Conservation (phyloP, 768 basidiomycete genomes). For the Rhodosporidiobolus odoratus region DNA sequence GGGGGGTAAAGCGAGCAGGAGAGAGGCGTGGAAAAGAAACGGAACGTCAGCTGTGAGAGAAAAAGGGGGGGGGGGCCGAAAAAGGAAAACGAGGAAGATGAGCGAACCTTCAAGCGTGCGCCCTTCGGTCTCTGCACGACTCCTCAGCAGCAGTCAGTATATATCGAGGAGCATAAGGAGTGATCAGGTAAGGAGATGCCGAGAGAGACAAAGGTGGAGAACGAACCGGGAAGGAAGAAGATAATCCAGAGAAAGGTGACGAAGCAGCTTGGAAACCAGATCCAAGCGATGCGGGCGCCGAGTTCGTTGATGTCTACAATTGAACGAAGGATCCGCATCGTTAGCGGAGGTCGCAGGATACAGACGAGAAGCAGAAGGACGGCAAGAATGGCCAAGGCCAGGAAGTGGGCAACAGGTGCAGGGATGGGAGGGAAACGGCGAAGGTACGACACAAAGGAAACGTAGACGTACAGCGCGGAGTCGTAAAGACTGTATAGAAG, state of each 20-base stretch:
- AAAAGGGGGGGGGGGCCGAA: too few relatives aligned
- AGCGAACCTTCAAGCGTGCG: constrained; percentile 2
- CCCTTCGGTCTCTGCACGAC: constrained; percentile 1
- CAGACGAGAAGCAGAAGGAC: too few relatives aligned
- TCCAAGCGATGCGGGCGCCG: constrained; percentile 2
- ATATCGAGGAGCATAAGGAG: too few relatives aligned
- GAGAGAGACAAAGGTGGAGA: too few relatives aligned
- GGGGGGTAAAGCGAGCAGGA: not conserved
- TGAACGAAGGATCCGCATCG: not conserved
- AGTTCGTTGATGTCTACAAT: constrained; percentile 1
- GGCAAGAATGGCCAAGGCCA: too few relatives aligned
- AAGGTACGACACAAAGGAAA: too few relatives aligned
- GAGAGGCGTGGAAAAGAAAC: not conserved
- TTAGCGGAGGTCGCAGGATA: not conserved
- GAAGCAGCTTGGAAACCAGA: not conserved
- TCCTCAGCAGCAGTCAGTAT: too few relatives aligned
- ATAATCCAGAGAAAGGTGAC: not conserved
- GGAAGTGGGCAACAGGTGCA: too few relatives aligned
- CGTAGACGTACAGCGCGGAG: constrained; percentile 28
- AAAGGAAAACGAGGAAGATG: too few relatives aligned
- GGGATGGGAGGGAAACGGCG: too few relatives aligned
- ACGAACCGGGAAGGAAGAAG: not conserved
- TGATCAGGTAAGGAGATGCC: too few relatives aligned
- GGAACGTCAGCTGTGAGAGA: too few relatives aligned
- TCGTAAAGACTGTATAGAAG: constrained; percentile 5